Conservation (phyloP, 495 filamentous ascomycete genomes). For the Eremomyces bilateralis region DNA sequence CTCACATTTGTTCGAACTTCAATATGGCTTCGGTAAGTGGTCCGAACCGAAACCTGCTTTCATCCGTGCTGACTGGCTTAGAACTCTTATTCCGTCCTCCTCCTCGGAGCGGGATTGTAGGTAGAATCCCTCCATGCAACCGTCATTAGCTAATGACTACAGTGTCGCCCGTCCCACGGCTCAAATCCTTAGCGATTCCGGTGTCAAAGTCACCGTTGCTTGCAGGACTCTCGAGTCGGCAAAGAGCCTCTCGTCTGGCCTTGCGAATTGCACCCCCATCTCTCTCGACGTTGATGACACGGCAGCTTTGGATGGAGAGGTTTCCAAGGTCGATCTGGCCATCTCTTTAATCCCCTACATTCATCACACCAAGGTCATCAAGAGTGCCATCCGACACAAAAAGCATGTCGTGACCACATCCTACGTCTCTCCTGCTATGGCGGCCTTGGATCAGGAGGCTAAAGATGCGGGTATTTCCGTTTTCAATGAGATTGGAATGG, state of each 20-base stretch:
- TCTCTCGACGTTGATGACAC: constrained; percentile 64
- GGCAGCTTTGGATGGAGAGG: constrained; percentile 51
- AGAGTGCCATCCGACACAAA: constrained; percentile 81
- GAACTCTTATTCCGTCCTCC: too few species aligned
- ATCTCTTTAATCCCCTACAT: constrained; percentile 69
- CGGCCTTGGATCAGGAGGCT: constrained; percentile 57
- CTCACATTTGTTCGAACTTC: too few species aligned
- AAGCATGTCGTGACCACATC: constrained; percentile 93
- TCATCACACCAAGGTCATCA: constrained; percentile 77
- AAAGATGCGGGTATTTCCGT: constrained; percentile 93
- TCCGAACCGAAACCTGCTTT: too few species aligned
- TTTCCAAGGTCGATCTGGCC: constrained; percentile 51
- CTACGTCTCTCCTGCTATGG: constrained; percentile 83
- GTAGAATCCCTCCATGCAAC: too few species aligned
- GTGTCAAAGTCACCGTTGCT: constrained; percentile 64
- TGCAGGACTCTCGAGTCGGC: constrained; percentile 68
- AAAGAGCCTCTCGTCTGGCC: constrained; percentile 45
- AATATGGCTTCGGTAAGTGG: too few species aligned
- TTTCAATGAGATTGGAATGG: constrained; percentile 60
- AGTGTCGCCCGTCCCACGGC: constrained; percentile 47
- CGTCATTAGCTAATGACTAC: constrained; percentile 2
- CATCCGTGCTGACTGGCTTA: too few species aligned
- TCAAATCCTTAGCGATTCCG: constrained; percentile 51
- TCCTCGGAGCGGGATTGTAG: too few species aligned
- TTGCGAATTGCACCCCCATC: constrained; percentile 49